Percentiles rank a stretch among this genome's conserved stretches.
Conservation (phyloP, 2,329 filamentous ascomycete genomes). For the Hypoxylon sp. region DNA sequence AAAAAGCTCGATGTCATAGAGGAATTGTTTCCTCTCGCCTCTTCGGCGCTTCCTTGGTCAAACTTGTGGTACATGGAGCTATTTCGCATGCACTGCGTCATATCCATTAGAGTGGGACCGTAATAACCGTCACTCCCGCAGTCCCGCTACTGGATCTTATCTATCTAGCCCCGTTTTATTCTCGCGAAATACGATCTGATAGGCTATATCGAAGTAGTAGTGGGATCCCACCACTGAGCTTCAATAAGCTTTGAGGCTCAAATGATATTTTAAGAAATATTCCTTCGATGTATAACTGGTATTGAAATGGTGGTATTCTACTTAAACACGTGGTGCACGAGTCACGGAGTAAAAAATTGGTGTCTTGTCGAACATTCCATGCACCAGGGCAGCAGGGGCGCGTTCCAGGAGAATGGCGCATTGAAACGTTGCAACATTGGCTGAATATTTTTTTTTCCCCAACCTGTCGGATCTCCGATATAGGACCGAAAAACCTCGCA, state of each 20-base stretch:
- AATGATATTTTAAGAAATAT: too few species aligned
- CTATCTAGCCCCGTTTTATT: constrained; percentile 5
- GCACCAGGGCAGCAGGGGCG: constrained; percentile 12
- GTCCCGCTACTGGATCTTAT: too few species aligned
- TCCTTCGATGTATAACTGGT: too few species aligned
- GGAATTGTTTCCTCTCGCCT: constrained; percentile 20
- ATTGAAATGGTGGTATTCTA: too few species aligned
- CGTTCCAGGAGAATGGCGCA: constrained; percentile 11
- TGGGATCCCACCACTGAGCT: too few species aligned
- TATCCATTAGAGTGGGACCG: constrained; percentile 24
- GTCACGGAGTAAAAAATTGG: too few species aligned
- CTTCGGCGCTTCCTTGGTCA: constrained; percentile 32
- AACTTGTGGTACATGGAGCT: constrained; percentile 24
- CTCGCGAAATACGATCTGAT: too few species aligned
- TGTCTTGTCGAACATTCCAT: constrained; percentile 21
- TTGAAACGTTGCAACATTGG: constrained; percentile 15
- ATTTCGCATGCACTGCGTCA: constrained; percentile 29
- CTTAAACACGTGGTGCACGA: too few species aligned
- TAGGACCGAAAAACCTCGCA: constrained; percentile 22
- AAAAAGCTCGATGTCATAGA: constrained; percentile 2
- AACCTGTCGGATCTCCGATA: constrained; percentile 12
- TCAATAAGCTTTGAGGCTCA: constrained; percentile 7
- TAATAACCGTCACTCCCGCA: constrained; percentile 26
- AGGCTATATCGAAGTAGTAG: too few species aligned
- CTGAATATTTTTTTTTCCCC: not conserved